Conservation (phyloP, 257 asterid species). For the Ophiorrhiza pumila region DNA sequence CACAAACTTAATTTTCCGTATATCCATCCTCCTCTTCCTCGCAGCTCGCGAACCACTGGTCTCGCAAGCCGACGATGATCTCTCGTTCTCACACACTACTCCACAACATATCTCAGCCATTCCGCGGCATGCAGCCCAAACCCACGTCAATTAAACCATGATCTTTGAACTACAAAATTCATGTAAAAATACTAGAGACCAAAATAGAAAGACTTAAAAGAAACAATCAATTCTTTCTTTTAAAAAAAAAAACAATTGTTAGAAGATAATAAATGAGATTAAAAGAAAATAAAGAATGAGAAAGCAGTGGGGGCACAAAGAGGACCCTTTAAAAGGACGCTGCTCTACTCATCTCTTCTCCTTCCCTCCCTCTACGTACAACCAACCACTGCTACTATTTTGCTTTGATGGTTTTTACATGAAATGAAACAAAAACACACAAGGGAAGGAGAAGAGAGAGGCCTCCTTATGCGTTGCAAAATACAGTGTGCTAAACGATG, state of each 20-base stretch:
- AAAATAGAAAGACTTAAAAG: too few relatives aligned
- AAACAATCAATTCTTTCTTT: too few relatives aligned
- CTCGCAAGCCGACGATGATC: constrained; percentile 32
- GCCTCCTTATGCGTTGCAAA: too few relatives aligned
- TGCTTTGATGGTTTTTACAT: too few relatives aligned
- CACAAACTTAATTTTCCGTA: constrained; percentile 33
- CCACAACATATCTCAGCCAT: constrained; percentile 73
- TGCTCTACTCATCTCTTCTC: background rate
- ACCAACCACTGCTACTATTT: too few relatives aligned
- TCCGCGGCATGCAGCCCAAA: background rate
- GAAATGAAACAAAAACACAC: too few relatives aligned
- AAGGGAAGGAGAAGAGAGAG: too few relatives aligned
- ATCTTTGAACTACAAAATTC: too few relatives aligned
- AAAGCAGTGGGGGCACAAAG: background rate
- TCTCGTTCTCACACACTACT: constrained; percentile 34
- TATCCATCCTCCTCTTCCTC: constrained; percentile 56
- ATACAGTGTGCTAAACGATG: background rate
- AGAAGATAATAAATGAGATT: too few relatives aligned
- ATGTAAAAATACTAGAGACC: too few relatives aligned
- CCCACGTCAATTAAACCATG: background rate
- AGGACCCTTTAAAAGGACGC: constrained; percentile 2
- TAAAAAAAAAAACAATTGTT: background rate
- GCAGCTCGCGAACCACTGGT: constrained; percentile 31
- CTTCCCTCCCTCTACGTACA: background rate
- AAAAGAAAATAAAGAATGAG: background rate